Conservation (phyloP, 2,329 filamentous ascomycete genomes). For the Ophiostoma ulmi region DNA sequence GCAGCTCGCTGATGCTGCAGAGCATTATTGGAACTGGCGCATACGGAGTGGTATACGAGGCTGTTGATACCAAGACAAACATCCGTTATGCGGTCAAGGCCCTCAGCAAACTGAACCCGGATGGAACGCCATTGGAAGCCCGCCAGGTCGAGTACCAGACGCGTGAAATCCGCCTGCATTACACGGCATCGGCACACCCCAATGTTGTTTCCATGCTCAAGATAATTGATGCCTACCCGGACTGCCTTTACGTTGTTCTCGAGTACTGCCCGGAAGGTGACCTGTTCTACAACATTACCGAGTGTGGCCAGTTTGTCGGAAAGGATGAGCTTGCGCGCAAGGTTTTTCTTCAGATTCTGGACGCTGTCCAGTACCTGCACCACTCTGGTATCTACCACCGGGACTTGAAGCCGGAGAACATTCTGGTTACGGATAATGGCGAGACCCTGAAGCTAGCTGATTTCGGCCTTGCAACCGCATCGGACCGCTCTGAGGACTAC, state of each 20-base stretch:
- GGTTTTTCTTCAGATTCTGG: constrained; percentile 90
- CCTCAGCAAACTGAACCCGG: constrained; percentile 79
- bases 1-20: constrained; percentile 42
- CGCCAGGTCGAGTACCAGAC: constrained; percentile 87
- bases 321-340: constrained; percentile 83
- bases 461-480: constrained; percentile 88
- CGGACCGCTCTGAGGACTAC: constrained; percentile 82
- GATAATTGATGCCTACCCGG: constrained; percentile 84
- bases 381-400: constrained; percentile 90
- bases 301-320: constrained; percentile 85
- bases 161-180: constrained; percentile 87
- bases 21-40: constrained; percentile 87
- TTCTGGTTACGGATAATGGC: constrained; percentile 83
- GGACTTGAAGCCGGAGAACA: constrained; percentile 97
- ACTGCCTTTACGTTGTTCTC: constrained; percentile 93
- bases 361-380: constrained; percentile 95
- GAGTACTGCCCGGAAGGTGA: constrained; percentile 98
- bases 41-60: constrained; percentile 93
- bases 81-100: constrained; percentile 92
- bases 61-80: constrained; percentile 75
- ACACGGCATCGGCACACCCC: constrained; percentile 78
- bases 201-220: constrained; percentile 92
- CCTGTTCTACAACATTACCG: constrained; percentile 95
- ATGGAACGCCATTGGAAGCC: constrained; percentile 67
- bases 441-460: constrained; percentile 92